Base-by-base conservation (phyloP, 1,284 basidiomycete genomes). In the Sanguinoderma infundibulare region DNA sequence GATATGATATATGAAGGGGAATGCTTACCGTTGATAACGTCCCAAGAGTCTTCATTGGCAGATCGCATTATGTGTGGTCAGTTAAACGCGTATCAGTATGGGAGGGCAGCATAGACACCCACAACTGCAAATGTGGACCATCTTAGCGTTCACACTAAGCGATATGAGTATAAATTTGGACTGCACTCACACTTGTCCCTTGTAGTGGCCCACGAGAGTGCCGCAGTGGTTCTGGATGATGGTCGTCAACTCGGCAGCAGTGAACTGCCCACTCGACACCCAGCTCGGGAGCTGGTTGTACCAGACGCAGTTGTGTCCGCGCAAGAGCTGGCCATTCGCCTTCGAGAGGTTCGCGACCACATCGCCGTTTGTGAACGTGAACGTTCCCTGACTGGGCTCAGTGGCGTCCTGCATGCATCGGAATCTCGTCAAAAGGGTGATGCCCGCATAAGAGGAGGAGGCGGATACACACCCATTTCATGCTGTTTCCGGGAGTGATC, bases 221-320 rank as follows among this genome's bases (percentile, higher is more conserved):
- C 75, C 73, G 62, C 78, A 80, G 67, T 85, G 83, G 40, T 72
- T 81, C 59, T 78, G 69, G n/a, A 87, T 74, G 53, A 84, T 77
- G 24, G 74, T 73, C 22, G 78, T 74, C 22, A 85, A 73, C 17
- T 79, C 79, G 1, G 77, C 73, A 46, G 77, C 75, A 60, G 76
- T 73, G 67, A 80, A 83, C 61, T 72, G 72, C n/a, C 80, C 79
- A 60, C 72, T 65, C 1, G 78, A 73, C 7, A 86, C 81, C 83
- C 83, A 86, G 72, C 69, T 74, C 3, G 83, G 81, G 4, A 86
- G 75, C 66, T 86, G 84, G 63, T 77, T 82, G 70, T 86, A 76
- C 85, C 85, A 86, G 38, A 85, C 83, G 63, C 81, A 82, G 66
- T 78, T 82, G 70, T 82, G 83, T 12, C 81, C 67, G 26, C 72